Conservation (phyloP, 2,329 filamentous ascomycete species). For the Diaporthe ampelina region DNA sequence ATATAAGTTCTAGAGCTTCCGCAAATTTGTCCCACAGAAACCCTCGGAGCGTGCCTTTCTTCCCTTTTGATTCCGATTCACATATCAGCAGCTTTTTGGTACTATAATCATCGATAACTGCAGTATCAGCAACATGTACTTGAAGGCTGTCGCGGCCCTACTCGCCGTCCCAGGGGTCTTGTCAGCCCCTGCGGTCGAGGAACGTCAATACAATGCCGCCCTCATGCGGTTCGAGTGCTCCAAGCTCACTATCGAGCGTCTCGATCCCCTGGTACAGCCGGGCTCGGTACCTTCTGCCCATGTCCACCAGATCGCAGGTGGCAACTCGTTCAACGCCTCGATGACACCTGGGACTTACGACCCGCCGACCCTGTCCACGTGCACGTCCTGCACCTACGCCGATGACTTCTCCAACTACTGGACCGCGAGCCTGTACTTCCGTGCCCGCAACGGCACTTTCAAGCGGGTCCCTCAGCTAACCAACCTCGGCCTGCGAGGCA, state of each 20-base stretch:
- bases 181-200: constrained; percentile 17
- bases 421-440: constrained; percentile 33
- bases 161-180: constrained; percentile 7
- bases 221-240: constrained; percentile 42
- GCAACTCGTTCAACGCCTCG: constrained; percentile 32
- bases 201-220: constrained; percentile 8
- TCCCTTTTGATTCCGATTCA: not conserved
- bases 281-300: constrained; percentile 23
- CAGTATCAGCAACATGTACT: not conserved
- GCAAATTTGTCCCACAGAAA: not conserved
- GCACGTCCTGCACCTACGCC: constrained; percentile 34
- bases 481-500: constrained; percentile 41
- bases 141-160: not conserved
- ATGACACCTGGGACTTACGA: constrained; percentile 38
- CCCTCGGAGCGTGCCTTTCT: not conserved
- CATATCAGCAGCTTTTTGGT: not conserved
- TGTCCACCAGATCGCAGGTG: constrained; percentile 34
- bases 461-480: constrained; percentile 50
- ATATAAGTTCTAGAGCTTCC: not conserved
- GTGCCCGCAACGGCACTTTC: constrained; percentile 45
- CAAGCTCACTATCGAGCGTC: constrained; percentile 45
- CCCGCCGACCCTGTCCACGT: constrained; percentile 37
- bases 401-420: constrained; percentile 36
- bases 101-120: not conserved
- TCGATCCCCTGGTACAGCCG: constrained; percentile 45